phyloP scores from a whole-genome alignment of 192 early-diverging fungal species.

The Cetraspora pellucida region DNA sequence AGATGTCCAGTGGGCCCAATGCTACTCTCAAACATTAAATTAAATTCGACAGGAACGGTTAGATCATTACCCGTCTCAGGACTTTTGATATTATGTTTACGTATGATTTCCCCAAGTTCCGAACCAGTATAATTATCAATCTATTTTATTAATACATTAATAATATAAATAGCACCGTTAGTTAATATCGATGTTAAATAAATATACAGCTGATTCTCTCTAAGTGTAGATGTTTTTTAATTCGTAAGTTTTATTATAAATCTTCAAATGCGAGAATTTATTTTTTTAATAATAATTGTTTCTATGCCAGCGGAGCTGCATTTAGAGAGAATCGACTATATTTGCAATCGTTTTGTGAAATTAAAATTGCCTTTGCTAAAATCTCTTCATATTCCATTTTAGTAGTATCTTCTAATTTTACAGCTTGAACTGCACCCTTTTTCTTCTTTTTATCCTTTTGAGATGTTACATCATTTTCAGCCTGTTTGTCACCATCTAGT shows the following conservation, averaged over 20 bases:
- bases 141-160: constrained; percentile 48
- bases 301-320: too few species aligned
- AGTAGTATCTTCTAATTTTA: constrained; percentile 62
- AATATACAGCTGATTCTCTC: too few species aligned
- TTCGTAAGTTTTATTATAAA: too few species aligned
- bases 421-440: constrained; percentile 57
- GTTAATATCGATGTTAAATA: too few species aligned
- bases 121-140: constrained; percentile 94
- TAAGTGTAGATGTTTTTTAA: too few species aligned
- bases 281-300: too few species aligned
- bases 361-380: constrained; percentile 74
- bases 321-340: too few species aligned
- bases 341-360: too few species aligned
- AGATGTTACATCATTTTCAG: constrained; percentile 40
- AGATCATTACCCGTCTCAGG: constrained; percentile 92
- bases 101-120: constrained; percentile 84
- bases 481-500: constrained; percentile 82
- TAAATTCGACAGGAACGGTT: constrained; percentile 90
- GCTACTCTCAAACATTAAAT: constrained; percentile 98
- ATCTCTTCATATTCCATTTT: constrained; percentile 79
- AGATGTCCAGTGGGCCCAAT: constrained; percentile 97
- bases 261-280: too few species aligned
- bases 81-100: constrained; percentile 80
- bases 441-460: constrained; percentile 77
- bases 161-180: background rate